Base-by-base conservation (phyloP, 1,139 yeast genomes). In the Suhomyces wounanorum region DNA sequence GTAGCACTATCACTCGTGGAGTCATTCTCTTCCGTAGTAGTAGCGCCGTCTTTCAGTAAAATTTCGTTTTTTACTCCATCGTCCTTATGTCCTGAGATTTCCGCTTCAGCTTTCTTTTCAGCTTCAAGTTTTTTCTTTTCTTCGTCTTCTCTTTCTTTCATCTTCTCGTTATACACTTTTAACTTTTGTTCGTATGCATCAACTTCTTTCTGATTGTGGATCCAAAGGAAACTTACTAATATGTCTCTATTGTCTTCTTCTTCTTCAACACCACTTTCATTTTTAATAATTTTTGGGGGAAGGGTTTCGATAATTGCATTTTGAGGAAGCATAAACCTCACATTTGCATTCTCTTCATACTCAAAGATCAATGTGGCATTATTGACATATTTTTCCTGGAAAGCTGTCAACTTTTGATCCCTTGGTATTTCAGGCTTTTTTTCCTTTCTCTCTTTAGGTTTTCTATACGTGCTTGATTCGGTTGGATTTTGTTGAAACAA, bases 321-420 rank as follows among this genome's bases (percentile, higher is more conserved):
- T 56, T 85, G 85, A 0, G 98, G 97, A 1, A 92, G 62, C 53
- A 80, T 69, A 60, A 81, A 92, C 50, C 98, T 77, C 9, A 86
- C 86, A 48, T 86, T 80, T 0, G 95, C 81, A 64, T 85, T 86
- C 59, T 94, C 98, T 38, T 79, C 79, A 68, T 85, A 92, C 66
- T 94, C 99, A 67, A 94, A 85, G 13, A 91, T 84, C 44, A 94
- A 67, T 45, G 89, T 87, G 0, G 96, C 91, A 60, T 83, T 82
- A 40, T 79, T 68, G 38, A 82, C 70, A 61, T 87, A 87, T 61
- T 82, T 78, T 58, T 85, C 92, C 61, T 87, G 96, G 59, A 87
- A 87, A 0, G 91, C 86, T 0, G 94, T 87, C 48, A 87, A 67
- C 58, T 82, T 83, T 46, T 77, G 82, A 52, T 79, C 82, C 56